Evolutionary conservation across 164 flowering plant species (phyloP).

Genomic region (Aristolochia californica): DNA sequence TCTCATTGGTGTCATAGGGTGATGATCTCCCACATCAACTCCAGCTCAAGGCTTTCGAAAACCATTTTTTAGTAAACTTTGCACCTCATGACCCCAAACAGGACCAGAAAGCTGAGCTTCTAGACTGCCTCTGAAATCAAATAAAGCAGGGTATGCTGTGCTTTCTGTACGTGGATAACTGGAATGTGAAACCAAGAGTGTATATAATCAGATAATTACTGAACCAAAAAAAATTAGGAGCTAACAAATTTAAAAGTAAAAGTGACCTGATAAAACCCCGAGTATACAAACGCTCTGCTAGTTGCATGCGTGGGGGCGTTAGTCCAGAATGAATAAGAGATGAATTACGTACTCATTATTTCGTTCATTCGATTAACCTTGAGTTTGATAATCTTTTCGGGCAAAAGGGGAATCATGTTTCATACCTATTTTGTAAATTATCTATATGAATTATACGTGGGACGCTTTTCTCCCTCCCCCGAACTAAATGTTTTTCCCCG

Average conservation of each 20-base stretch:
- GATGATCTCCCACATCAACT: conserved; percentile 92
- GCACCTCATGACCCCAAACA: conserved; percentile 51
- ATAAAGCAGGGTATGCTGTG: conserved; percentile 86
- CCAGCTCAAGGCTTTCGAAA: conserved; percentile 62
- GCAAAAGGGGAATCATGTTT: no score
- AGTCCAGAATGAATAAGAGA: no score
- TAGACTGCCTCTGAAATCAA: conserved; percentile 73
- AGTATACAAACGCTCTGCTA: conserved; percentile 90
- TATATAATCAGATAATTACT: neutral
- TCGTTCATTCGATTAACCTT: no score
- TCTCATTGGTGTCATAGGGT: conserved; percentile 91
- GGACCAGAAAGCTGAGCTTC: conserved; percentile 42
- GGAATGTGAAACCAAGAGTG: conserved; percentile 9
- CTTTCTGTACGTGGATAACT: conserved; percentile 98
- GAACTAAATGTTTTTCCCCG: no score
- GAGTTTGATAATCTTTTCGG: no score
- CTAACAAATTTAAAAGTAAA: neutral
- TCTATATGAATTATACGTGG: no score
- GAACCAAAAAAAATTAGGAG: neutral
- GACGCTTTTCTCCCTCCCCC: no score
- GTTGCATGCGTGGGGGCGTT: no score
- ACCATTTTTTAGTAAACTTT: conserved; percentile 46
- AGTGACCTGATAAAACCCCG: conserved; percentile 84
- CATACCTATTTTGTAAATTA: no score
- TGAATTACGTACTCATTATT: no score